Evolutionary conservation across 2,329 filamentous ascomycete species (phyloP), one percentile per base, ranked within the genome.

Genomic region (Pyrenochaeta sp.): DNA sequence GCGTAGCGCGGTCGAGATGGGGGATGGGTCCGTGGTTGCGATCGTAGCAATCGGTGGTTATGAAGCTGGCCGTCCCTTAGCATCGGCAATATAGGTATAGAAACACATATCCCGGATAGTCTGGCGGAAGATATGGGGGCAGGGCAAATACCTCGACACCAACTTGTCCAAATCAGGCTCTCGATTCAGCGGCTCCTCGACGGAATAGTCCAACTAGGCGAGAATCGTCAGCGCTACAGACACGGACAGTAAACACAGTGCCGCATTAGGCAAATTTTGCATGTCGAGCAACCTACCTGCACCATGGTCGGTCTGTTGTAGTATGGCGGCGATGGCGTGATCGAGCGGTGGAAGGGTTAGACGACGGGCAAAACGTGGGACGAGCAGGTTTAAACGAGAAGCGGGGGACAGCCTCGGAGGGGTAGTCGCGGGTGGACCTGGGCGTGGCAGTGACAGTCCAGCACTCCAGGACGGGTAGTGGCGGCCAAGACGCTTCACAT

Each of bases 11-110:
- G 29, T 73, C 60, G 35, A 81, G 62, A 44, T 78, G 70, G 1
- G 79, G 80, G 20, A 82, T 78, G 7, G 77, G 73, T 7, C 67
- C 78, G 60, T 83, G 81, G 44, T 83, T 84, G 20, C 82, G 76
- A 59, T 85, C 80, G 57, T 83, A 85, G 20, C 75, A 75, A 20
- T 69, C 38, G 27, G 51, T 26, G 14, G 78, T 79, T 31, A 84
- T 72, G 62, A 82, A 84, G 35, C 73, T 74, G 21, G n/a, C n/a
- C n/a, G n/a, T n/a, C n/a, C n/a, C n/a, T n/a, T n/a, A n/a, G n/a
- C n/a, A n/a, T n/a, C n/a, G n/a, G n/a, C n/a, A n/a, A n/a, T n/a
- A n/a, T n/a, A n/a, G n/a, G n/a, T n/a, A n/a, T n/a, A n/a, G 9
- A 39, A 9, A 44, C 26, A n/a, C 18, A 20, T 21, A 15, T 26